Evolutionary conservation across 352 stramenopile species (phyloP), one percentile per base, ranked within the genome.

Genomic region (Globisporangium nunn): DNA sequence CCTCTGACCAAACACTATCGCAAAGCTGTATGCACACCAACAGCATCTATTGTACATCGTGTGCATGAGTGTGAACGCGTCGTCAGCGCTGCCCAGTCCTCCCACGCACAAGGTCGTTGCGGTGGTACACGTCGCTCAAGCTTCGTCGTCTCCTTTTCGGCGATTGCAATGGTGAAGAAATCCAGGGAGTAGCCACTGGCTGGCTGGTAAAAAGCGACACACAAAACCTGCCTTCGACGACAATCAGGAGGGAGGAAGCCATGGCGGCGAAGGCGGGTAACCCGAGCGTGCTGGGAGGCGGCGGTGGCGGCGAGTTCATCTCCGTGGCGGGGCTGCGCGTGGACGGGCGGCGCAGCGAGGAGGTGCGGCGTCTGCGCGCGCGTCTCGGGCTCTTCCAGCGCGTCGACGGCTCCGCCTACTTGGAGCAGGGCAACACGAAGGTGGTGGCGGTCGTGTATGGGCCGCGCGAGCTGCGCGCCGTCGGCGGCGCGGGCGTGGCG

Each of bases 341-440:
- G 6, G 88, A 96, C 52, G 88, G 88, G 0, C 81, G 88, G 7
- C 85, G 87, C 44, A 85, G 78, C 17, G 70, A 95, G 28, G 88
- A 96, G 50, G 78, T 93, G 50, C 85, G 88, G 6, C 82, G 87
- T 60, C 71, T 96, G 37, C 79, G 85, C 62, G 85, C 78, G 61
- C 76, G 78, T 23, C 87, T 96, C 56, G 88, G 87, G 1, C 75
- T 95, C 41, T 92, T 96, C 63, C 75, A 77, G 63, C 80, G 84
- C 54, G 85, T 91, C 44, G 88, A 96, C 63, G 88, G 88, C 12
- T 96, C 88, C 8, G 73, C 81, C 23, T 95, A 95, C 65, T 80
- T 87, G 49, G 82, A 95, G 58, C 85, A 96, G 70, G 88, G 88
- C 47, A 91, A 95, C 68, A 96, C 87, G 56, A 95, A 96, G 60